A percentile compares a stretch with the other conserved stretches of the same genome.
These are phyloP conservation scores for Heliosperma pusillum DNA, from an alignment of 148 eudicot species.

Conservation along the genomic window DNA sequence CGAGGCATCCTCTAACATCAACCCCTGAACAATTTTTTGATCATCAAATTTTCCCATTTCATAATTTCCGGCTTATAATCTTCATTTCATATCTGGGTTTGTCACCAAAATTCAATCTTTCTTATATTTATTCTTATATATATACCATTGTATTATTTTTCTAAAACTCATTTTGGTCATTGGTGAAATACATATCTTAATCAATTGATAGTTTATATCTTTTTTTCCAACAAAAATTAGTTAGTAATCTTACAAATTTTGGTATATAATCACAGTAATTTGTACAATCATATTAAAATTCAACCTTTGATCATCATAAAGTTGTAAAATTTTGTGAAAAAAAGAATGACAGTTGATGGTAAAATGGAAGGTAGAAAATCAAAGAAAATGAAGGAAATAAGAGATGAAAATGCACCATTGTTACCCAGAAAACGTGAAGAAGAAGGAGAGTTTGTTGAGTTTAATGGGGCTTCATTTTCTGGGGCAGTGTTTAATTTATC, in stretches of 20 bases:
- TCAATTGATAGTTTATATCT: too few species aligned
- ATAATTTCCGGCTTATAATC: too few species aligned
- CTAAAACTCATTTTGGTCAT: too few species aligned
- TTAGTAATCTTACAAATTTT: background rate
- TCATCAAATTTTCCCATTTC: too few species aligned
- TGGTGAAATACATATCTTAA: too few species aligned
- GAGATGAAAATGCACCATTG: conserved; percentile 42
- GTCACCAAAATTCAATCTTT: too few species aligned
- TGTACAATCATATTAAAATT: background rate
- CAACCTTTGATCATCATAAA: background rate
- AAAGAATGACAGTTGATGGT: conserved; percentile 24
- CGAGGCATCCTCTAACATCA: too few species aligned
- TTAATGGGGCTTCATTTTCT: conserved; percentile 59
- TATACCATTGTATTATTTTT: too few species aligned
- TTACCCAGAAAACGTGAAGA: conserved; percentile 36
- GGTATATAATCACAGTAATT: conserved; percentile 9
- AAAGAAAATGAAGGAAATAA: conserved; percentile 30
- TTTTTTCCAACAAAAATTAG: too few species aligned
- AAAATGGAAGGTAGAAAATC: conserved; percentile 26
- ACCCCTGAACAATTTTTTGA: too few species aligned
- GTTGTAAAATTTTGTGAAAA: conserved; percentile 1
- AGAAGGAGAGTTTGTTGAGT: conserved; percentile 39
- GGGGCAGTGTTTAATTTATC: conserved; percentile 72
- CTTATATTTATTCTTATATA: too few species aligned
- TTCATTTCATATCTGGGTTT: too few species aligned